These are phyloP conservation scores for Suaeda aralocaspica DNA, from an alignment of 148 eudicot species.

Conservation along the genomic window DNA sequence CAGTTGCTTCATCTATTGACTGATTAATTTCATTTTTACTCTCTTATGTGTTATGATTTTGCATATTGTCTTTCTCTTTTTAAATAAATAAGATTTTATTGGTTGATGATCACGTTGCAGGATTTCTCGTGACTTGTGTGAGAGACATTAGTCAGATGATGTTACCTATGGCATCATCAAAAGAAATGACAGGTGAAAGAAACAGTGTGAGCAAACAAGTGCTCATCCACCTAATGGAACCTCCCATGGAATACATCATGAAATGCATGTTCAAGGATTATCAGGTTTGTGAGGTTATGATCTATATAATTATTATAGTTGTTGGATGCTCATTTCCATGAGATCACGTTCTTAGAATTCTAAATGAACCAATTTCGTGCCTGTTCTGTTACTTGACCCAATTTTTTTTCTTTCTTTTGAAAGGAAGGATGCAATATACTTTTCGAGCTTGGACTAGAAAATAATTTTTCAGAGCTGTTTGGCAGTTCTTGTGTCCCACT, in stretches of 20 bases:
- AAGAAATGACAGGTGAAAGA: conserved; percentile 26
- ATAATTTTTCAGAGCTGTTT: conserved; percentile 30
- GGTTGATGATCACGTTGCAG: conserved; percentile 29
- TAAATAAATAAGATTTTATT: not conserved
- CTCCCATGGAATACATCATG: conserved; percentile 55
- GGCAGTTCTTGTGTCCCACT: conserved; percentile 43
- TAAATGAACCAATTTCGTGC: not conserved
- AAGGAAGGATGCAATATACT: conserved; percentile 34
- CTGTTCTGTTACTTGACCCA: conserved; percentile 9
- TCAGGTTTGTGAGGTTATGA: conserved; percentile 37
- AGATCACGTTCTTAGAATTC: not conserved
- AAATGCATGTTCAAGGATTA: conserved; percentile 48
- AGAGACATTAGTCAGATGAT: conserved; percentile 45
- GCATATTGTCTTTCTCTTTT: not conserved
- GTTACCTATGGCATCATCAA: conserved; percentile 33
- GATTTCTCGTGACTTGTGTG: conserved; percentile 51
- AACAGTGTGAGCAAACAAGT: conserved; percentile 31
- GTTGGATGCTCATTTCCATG: not conserved
- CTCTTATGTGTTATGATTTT: not conserved
- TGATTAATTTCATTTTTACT: not conserved
- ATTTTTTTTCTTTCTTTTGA: conserved; percentile 13
- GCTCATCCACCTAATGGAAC: conserved; percentile 55
- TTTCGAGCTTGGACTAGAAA: conserved; percentile 42
- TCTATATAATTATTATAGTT: not conserved
- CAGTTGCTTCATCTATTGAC: not conserved